Evolutionary conservation across 176 grass and related monocot genomes (phyloP), one percentile per base, ranked within the genome.

Genomic region (Pharus latifolius): DNA sequence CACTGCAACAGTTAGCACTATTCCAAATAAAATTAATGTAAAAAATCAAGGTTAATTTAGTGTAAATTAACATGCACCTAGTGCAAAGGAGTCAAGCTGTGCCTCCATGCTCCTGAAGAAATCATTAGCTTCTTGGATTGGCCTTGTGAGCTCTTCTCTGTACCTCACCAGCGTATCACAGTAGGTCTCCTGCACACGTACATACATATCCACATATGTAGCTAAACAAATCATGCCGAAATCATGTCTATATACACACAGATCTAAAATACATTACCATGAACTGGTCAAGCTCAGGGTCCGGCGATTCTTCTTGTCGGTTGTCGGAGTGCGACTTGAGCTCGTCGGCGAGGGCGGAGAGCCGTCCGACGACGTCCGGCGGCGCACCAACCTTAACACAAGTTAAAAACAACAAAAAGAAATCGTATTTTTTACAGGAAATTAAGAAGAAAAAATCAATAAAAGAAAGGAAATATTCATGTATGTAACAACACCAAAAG

Each of bases 211-310:
- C 10, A 31, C 46, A 69, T 46, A 31, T 69, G n/a, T 44, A 29
- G 30, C 10, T 28, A 3, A 22, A 51, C 18, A 34, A 49, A 22
- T 18, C 26, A 29, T 16, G 11, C 49, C 41, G 27, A 67, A 32
- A 48, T 12, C 25, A 50, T 10, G 6, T 61, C 12, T 40, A 56
- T 44, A 10, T 55, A 53, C 50, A 17, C 33, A 72, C 10, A 16
- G 3, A 20, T 29, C 45, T 35, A 48, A 16, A 42, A 34, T 10
- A 11, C 20, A 54, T 77, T 65, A 80, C 92, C 92, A 96, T 96
- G 65, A 96, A 96, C 69, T 87, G 77, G 73, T 96, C 88, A 18
- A 96, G 88, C 89, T 96, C 92, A 15, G 92, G 83, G 57, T 92
- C 92, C 19, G 77, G 38, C 13, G 55, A 69, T 14, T 13, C 54